Percentiles rank a stretch among this genome's conserved stretches.
Conservation (phyloP, 83 land plant species). For the Isoetes engelmannii region DNA sequence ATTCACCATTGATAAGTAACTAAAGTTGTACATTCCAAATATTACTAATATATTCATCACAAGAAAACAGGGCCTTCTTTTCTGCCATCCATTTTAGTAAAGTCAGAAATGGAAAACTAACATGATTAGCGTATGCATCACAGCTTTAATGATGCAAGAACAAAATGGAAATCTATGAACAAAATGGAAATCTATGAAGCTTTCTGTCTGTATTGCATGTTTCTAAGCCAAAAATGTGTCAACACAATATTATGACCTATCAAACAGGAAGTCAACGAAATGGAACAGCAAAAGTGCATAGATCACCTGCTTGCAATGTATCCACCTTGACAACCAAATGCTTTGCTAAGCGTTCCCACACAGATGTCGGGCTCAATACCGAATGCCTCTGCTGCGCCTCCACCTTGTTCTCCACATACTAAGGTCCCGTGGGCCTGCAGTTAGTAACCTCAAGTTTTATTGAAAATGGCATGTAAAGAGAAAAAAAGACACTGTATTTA, state of each 20-base stretch:
- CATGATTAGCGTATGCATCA: not conserved
- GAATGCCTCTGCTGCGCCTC: constrained; percentile 78
- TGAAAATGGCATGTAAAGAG: not conserved
- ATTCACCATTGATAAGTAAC: not conserved
- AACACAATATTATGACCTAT: not conserved
- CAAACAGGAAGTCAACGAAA: not conserved
- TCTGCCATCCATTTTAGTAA: not conserved
- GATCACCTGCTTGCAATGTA: constrained; percentile 42
- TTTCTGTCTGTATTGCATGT: not conserved
- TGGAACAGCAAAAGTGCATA: not conserved
- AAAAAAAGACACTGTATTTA: not conserved
- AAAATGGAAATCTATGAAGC: not conserved
- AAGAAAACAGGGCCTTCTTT: not conserved
- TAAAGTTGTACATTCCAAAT: not conserved
- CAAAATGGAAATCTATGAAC: not conserved
- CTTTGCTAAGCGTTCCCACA: constrained; percentile 95
- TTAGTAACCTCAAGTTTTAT: not conserved
- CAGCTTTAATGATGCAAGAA: not conserved
- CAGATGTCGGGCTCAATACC: constrained; percentile 78
- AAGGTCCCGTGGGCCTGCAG: constrained; percentile 93
- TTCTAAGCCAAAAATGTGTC: not conserved
- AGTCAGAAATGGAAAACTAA: not conserved
- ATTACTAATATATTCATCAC: not conserved
- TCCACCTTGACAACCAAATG: constrained; percentile 95
- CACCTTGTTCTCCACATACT: constrained; percentile 90